phyloP scores from a whole-genome alignment of 2,329 filamentous ascomycete species.

The Aureobasidium pullulans region DNA sequence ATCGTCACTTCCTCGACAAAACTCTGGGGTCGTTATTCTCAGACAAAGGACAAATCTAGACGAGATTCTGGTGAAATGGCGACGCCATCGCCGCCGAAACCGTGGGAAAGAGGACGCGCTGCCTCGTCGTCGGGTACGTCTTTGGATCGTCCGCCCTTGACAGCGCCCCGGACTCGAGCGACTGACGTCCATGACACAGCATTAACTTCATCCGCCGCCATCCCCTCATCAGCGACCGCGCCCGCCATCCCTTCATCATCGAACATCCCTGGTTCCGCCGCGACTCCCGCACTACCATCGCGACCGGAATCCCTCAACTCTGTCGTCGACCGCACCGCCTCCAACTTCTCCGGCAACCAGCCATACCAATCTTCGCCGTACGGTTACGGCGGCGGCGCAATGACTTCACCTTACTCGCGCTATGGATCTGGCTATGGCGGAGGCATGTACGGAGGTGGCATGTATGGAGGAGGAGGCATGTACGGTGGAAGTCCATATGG shows the following conservation, averaged over 20 bases:
- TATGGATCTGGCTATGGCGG: slow-evolving; percentile 38
- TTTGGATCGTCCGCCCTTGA: background rate
- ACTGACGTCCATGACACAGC: slow-evolving; percentile 3
- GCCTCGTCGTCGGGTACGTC: slow-evolving; percentile 28
- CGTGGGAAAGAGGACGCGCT: slow-evolving; percentile 80
- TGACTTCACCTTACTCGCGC: slow-evolving; percentile 46
- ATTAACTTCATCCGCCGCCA: slow-evolving; percentile 3
- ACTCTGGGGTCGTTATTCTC: background rate
- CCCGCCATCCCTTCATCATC: slow-evolving; percentile 31
- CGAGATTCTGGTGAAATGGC: slow-evolving; percentile 11
- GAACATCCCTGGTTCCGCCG: slow-evolving; percentile 29
- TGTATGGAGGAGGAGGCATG: slow-evolving; percentile 23
- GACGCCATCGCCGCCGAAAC: slow-evolving; percentile 75
- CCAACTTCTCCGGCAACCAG: slow-evolving; percentile 55
- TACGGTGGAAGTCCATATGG: slow-evolving; percentile 27
- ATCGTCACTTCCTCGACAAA: slow-evolving; percentile 6
- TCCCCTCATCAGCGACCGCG: slow-evolving; percentile 3
- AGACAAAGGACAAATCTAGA: background rate
- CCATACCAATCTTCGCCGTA: slow-evolving; percentile 47
- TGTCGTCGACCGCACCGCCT: slow-evolving; percentile 80
- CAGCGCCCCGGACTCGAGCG: background rate
- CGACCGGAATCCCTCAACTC: slow-evolving; percentile 71
- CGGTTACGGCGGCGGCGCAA: slow-evolving; percentile 40
- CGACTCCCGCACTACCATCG: slow-evolving; percentile 58
- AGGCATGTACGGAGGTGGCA: slow-evolving; percentile 30